Percentiles rank a stretch among this genome's conserved stretches.
phyloP scores from a whole-genome alignment of 106 monocot species.

The Dendrobium chrysotoxum region DNA sequence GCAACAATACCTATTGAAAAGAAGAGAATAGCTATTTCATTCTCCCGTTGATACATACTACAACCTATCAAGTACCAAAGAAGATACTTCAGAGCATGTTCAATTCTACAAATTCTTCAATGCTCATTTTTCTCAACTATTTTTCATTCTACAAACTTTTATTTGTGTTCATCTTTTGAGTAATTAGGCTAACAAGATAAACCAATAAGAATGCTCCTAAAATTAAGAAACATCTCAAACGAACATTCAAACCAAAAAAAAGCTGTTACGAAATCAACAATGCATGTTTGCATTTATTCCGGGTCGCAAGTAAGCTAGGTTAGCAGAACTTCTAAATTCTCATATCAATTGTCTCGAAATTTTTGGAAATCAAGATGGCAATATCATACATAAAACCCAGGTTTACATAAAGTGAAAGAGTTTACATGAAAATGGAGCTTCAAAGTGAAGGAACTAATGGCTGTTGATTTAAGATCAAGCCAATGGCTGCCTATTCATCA shows the following conservation, averaged over 20 bases:
- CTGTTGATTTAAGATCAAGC: neutral
- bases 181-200: too few relatives aligned
- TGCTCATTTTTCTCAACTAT: neutral
- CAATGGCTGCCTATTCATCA: neutral
- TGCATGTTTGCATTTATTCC: neutral
- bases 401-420: neutral
- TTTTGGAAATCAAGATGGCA: too few relatives aligned
- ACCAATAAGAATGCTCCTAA: too few relatives aligned
- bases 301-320: neutral
- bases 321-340: neutral
- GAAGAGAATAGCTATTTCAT: too few relatives aligned
- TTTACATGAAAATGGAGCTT: neutral
- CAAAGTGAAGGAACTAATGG: conserved; percentile 5
- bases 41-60: too few relatives aligned
- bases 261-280: neutral
- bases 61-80: too few relatives aligned
- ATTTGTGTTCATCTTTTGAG: neutral
- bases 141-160: neutral
- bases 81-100: too few relatives aligned
- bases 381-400: neutral
- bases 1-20: too few relatives aligned
- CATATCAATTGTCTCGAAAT: too few relatives aligned
- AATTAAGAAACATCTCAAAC: neutral
- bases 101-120: neutral
- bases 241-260: neutral